Percentiles rank a stretch among this genome's conserved stretches.
phyloP scores from a whole-genome alignment of 306 rosid genomes.

The Glycine soja region DNA sequence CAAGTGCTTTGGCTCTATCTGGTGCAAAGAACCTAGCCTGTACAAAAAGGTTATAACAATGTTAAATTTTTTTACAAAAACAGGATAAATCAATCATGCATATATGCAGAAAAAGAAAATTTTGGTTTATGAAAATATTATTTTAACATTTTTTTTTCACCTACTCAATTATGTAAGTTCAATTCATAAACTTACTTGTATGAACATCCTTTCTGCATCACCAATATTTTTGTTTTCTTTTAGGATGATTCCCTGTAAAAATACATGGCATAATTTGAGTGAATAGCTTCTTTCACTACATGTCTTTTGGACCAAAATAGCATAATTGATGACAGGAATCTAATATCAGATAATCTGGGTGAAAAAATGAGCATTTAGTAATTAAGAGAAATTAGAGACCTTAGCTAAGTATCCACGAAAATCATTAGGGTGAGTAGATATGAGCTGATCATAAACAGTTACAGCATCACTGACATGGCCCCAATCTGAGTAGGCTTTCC shows the following conservation, averaged over 20 bases:
- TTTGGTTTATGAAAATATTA: background rate
- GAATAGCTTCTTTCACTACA: conserved; percentile 15
- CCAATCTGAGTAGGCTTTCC: conserved; percentile 95
- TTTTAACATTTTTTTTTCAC: background rate
- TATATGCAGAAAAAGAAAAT: background rate
- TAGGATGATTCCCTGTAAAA: conserved; percentile 82
- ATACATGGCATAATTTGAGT: conserved; percentile 36
- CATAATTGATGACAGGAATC: background rate
- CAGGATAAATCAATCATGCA: background rate
- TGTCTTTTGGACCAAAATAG: conserved; percentile 3
- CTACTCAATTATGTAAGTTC: conserved; percentile 6
- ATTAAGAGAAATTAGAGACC: conserved; percentile 52
- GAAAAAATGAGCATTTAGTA: conserved; percentile 19
- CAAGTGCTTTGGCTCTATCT: conserved; percentile 82
- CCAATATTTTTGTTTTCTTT: conserved; percentile 84
- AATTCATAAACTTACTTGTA: conserved; percentile 73
- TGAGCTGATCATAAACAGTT: conserved; percentile 82
- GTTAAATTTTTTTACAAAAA: background rate
- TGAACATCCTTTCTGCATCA: conserved; percentile 96
- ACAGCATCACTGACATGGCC: conserved; percentile 92
- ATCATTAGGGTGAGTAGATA: conserved; percentile 76
- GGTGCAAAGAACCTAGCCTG: conserved; percentile 97
- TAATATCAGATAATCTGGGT: background rate
- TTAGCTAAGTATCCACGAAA: conserved; percentile 97
- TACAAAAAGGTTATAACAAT: conserved; percentile 19